phyloP scores from a whole-genome alignment of 495 filamentous ascomycete species.

The Cercophora newfieldiana region DNA sequence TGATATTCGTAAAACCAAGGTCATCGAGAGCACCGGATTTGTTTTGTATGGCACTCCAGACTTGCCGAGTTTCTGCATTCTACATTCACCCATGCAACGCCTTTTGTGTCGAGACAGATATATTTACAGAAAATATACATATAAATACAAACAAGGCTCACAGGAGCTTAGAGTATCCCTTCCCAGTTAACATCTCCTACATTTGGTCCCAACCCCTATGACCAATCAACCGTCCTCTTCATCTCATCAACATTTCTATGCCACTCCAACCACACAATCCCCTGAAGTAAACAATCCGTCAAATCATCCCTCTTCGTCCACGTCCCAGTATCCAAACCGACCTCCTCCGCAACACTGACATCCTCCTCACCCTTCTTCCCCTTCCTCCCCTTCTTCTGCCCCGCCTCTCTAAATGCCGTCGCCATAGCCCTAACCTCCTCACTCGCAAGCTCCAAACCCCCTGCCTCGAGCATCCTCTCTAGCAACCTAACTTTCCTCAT shows the following conservation, averaged over 20 bases:
- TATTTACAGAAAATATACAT: too few species aligned
- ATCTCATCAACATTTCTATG: slow-evolving; percentile 62
- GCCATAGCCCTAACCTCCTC: slow-evolving; percentile 40
- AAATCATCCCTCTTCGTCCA: slow-evolving; percentile 82
- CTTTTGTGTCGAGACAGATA: too few species aligned
- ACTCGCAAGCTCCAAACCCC: slow-evolving; percentile 37
- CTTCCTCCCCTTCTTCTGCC: slow-evolving; percentile 27
- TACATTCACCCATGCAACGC: too few species aligned
- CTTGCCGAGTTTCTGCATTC: too few species aligned
- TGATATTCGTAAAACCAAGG: too few species aligned
- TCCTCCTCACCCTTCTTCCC: slow-evolving; percentile 28
- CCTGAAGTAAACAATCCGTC: slow-evolving; percentile 86
- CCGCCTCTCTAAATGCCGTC: slow-evolving; percentile 49
- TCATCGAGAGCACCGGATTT: too few species aligned
- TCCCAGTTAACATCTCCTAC: too few species aligned
- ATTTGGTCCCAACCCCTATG: too few species aligned
- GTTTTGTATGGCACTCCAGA: too few species aligned
- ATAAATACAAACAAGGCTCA: too few species aligned
- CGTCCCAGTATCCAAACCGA: slow-evolving; percentile 17
- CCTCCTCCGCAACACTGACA: slow-evolving; percentile 26
- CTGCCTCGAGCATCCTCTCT: slow-evolving; percentile 51
- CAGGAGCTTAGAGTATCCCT: too few species aligned
- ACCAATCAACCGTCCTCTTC: background rate
- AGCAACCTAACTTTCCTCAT: slow-evolving; percentile 67
- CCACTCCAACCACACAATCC: slow-evolving; percentile 83